Conservation (phyloP, 2,329 filamentous ascomycete genomes). For the Sporothrix pallida region DNA sequence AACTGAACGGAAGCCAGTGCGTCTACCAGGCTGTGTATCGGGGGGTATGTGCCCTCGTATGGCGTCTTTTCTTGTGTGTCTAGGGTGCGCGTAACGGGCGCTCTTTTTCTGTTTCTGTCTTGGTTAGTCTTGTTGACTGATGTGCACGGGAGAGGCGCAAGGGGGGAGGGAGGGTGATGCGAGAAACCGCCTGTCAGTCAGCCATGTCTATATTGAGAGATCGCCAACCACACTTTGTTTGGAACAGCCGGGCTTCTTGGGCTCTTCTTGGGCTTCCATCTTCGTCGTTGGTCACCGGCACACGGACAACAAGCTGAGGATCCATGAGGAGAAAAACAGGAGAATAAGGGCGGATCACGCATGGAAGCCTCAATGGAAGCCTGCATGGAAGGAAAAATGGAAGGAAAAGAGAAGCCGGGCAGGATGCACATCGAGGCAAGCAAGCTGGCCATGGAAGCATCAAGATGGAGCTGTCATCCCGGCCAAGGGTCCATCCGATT, state of each 20-base stretch:
- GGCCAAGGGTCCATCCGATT: constrained; percentile 14
- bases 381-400: constrained; percentile 17
- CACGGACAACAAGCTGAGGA: not conserved
- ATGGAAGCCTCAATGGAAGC: constrained; percentile 2
- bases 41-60: not conserved
- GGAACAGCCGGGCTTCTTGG: not conserved
- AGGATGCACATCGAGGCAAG: not conserved
- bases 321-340: not conserved
- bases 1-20: too few relatives aligned
- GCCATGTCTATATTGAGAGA: not conserved
- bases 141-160: constrained; percentile 12
- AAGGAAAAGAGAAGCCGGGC: not conserved
- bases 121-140: constrained; percentile 8
- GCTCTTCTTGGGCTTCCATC: not conserved
- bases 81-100: not conserved
- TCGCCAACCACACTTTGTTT: not conserved
- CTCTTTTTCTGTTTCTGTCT: constrained; percentile 20
- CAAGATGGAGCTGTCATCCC: constrained; percentile 20
- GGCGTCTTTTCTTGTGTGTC: not conserved
- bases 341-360: not conserved
- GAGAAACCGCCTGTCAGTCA: constrained; percentile 16
- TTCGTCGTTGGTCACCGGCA: constrained; percentile 17
- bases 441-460: not conserved
- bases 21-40: not conserved
- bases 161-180: not conserved